Evolutionary conservation across 2,329 filamentous ascomycete genomes (phyloP), one percentile per base, ranked within the genome.

Genomic region (Chaetothyriales sp.): DNA sequence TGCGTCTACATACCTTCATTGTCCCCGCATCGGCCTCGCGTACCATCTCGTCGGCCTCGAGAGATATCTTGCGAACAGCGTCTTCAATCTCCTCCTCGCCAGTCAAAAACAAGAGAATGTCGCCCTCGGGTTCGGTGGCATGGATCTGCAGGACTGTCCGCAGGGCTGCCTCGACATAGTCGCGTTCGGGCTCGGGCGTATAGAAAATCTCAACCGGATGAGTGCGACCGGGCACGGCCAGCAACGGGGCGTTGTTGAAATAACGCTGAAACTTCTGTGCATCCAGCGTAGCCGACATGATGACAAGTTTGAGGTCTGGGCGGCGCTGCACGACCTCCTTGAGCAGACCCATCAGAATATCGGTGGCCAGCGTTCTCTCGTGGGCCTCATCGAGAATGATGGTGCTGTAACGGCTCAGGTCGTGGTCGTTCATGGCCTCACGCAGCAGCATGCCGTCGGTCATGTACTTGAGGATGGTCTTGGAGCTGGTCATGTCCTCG

Each of bases 41-140:
- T 28, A 86, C 78, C 76, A 98, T 82, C 65, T 96, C 90, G 61
- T 96, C 90, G 8, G 81, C 83, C 66, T 98, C 92, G 15, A 96
- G 74, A 25, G 75, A 78, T 62, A 98, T 95, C 67, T 96, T 95
- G 54, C 89, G 79, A 62, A 86, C 88, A 4, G 90, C 87, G 64
- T 98, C 92, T 69, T 98, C 92, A 63, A 98, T 98, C 66, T 98
- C 92, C 65, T 98, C 92, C 66, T 98, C 92, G 67, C 92, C 92
- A 2, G 92, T 98, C 66, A 98, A 72, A 74, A 98, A 98, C 10
- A 98, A 73, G 51, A 98, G 69, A 44, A 98, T 85, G 64, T 98
- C 92, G 52, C 92, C 92, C 64, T 96, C 88, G 1, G 79, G 78
- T 67, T 98, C 92, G 0, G 84, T 86, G 6, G 88, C 88, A 66